These are phyloP conservation scores for Hippophae gyantsensis DNA, from an alignment of 306 rosid genomes.

Conservation along the genomic window DNA sequence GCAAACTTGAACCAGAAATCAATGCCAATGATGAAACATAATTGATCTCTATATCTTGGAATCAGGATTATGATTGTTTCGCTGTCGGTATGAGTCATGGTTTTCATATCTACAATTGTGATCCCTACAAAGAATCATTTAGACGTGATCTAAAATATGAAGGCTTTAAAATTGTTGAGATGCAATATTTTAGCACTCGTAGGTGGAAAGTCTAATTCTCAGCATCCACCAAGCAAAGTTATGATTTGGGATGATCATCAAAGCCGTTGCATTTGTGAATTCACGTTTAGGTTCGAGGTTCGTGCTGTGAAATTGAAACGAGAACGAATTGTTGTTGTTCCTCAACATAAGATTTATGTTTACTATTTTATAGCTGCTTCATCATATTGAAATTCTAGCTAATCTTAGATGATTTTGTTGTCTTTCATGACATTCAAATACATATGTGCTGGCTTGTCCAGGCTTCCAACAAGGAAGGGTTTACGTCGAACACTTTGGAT, in stretches of 20 bases:
- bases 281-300: conserved; percentile 78
- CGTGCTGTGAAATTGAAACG: conserved; percentile 74
- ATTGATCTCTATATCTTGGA: conserved; percentile 71
- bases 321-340: conserved; percentile 77
- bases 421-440: conserved; percentile 61
- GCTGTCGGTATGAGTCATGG: conserved; percentile 88
- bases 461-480: conserved; percentile 72
- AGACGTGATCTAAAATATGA: conserved; percentile 81
- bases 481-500: conserved; percentile 81
- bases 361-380: conserved; percentile 78
- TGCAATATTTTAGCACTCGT: conserved; percentile 92
- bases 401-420: conserved; percentile 87
- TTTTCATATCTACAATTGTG: conserved; percentile 74
- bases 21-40: conserved; percentile 35
- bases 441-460: conserved; percentile 89
- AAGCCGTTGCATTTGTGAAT: conserved; percentile 75
- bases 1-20: conserved; percentile 32
- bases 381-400: conserved; percentile 75
- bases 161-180: conserved; percentile 80
- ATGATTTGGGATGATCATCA: conserved; percentile 95
- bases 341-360: conserved; percentile 84
- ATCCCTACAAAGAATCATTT: conserved; percentile 81
- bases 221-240: conserved; percentile 80
- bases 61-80: conserved; percentile 80
- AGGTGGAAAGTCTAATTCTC: conserved; percentile 64